These are phyloP conservation scores for Chionographis japonica DNA, from an alignment of 106 monocot species.

Conservation along the genomic window DNA sequence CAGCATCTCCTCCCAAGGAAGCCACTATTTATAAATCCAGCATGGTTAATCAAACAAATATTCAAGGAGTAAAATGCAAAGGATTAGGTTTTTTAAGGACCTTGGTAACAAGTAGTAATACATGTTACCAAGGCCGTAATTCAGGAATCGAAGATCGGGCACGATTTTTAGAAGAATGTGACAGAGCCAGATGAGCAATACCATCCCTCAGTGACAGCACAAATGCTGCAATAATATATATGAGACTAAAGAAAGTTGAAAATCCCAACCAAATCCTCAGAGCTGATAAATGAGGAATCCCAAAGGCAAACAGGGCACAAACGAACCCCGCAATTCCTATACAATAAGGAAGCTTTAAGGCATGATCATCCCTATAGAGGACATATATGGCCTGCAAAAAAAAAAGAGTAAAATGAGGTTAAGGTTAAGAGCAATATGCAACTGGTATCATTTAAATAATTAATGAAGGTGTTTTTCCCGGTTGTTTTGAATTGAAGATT, in stretches of 20 bases:
- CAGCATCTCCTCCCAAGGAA: too few species aligned
- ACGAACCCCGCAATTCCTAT: slow-evolving; percentile 79
- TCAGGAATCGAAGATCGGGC: background rate
- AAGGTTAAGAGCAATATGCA: background rate
- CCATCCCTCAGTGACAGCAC: slow-evolving; percentile 79
- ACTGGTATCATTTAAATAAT: too few species aligned
- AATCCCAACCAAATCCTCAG: slow-evolving; percentile 88
- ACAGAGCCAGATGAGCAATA: slow-evolving; percentile 14
- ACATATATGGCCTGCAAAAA: slow-evolving; percentile 80
- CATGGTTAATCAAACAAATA: too few species aligned
- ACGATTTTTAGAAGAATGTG: background rate
- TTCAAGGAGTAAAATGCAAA: too few species aligned
- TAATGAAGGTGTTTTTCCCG: too few species aligned
- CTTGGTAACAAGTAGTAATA: too few species aligned
- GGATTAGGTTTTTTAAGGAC: too few species aligned
- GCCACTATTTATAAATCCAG: too few species aligned
- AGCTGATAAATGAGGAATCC: slow-evolving; percentile 90
- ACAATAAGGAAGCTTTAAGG: slow-evolving; percentile 92
- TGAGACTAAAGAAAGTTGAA: slow-evolving; percentile 81
- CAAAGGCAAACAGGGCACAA: slow-evolving; percentile 93
- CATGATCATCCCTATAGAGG: slow-evolving; percentile 63
- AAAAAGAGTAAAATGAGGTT: background rate
- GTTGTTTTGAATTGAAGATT: too few species aligned
- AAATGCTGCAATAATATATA: slow-evolving; percentile 70
- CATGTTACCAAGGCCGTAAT: too few species aligned